Base-by-base conservation (phyloP, 345 rosid species). In the Syzygium grande region DNA sequence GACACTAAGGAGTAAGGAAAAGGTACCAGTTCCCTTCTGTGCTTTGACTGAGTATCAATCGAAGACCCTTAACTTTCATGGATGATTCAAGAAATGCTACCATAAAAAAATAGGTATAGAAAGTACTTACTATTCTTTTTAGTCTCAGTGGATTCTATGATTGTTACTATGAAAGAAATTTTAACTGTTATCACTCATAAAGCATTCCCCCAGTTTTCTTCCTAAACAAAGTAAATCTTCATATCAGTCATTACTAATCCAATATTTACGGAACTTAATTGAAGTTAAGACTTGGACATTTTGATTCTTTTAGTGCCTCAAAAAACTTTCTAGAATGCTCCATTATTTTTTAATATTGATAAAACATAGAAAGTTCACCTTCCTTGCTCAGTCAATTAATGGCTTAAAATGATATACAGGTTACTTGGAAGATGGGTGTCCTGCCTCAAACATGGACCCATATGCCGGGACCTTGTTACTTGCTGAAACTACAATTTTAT, bases 391-490 rank as follows among this genome's bases (percentile, higher is more conserved):
- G 3, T 68, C 3, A 68, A 2, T 68, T 30, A 30, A 65, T 7
- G 23, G 6, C 43, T 7, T 29, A 7, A 65, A 30, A 13, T 46
- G 86, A 27, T 63, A 54, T 51, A 87, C 63, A 96, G 98, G 99
- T 89, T 96, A 96, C 93, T 91, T 96, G 94, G 98, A 97, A 90
- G 99, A 97, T 73, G 52, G 97, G 59, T 95, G 98, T 53, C 97
- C 98, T 52, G 93, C 98, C 77, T 96, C 99, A 46, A 96, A 95
- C 95, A 96, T 96, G 99, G 99, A 94, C 89, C 99, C 99, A 7
- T 97, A 95, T 85, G 88, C 92, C 17, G 98, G 96, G 93, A 97
- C 96, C 68, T 65, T 92, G 29, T 90, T 96, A 52, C 90, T 96
- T 84, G 98, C 98, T 6, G 96, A 95, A 90, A 94, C 95, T 29